phyloP scores from a whole-genome alignment of 2,329 filamentous ascomycete genomes.

The Pleoardoris graminearum region DNA sequence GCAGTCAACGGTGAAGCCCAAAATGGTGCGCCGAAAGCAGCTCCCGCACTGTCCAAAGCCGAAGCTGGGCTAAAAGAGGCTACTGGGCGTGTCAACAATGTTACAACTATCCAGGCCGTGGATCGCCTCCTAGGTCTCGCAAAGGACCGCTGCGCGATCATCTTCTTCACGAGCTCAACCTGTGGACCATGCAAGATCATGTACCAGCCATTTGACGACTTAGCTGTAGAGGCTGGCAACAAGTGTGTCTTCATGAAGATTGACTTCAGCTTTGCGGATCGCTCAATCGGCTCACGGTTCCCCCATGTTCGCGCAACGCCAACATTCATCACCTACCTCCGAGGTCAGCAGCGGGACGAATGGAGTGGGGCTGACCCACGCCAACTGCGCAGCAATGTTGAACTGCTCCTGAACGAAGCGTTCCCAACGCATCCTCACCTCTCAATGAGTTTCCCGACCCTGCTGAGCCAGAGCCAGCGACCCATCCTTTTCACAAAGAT shows the following conservation, averaged over 20 bases:
- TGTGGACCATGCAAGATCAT: constrained; percentile 83
- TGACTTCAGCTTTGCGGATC: constrained; percentile 69
- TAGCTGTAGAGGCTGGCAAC: constrained; percentile 72
- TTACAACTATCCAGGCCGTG: constrained; percentile 63
- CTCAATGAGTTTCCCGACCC: constrained; percentile 68
- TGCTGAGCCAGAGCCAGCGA: constrained; percentile 65
- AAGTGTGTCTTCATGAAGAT: constrained; percentile 79
- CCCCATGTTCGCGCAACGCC: constrained; percentile 71
- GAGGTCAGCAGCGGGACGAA: constrained; percentile 72
- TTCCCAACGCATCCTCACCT: constrained; percentile 77
- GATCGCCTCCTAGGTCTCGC: constrained; percentile 64
- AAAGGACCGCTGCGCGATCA: constrained; percentile 69
- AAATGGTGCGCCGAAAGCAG: constrained; percentile 13
- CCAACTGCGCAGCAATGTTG: constrained; percentile 70
- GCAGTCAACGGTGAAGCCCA: constrained; percentile 9
- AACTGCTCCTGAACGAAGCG: constrained; percentile 73
- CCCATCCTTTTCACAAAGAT: constrained; percentile 77
- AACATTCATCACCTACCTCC: constrained; percentile 84
- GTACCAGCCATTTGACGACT: constrained; percentile 78
- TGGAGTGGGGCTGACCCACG: constrained; percentile 78
- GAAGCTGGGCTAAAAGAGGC: constrained; percentile 22
- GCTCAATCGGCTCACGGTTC: constrained; percentile 65
- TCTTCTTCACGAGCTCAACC: constrained; percentile 91
- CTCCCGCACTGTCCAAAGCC: constrained; percentile 11
- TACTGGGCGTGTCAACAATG: constrained; percentile 61